Evolutionary conservation across 805 yeast genomes (phyloP), one percentile per base, ranked within the genome.

Genomic region (Starmerella vaccinii): DNA sequence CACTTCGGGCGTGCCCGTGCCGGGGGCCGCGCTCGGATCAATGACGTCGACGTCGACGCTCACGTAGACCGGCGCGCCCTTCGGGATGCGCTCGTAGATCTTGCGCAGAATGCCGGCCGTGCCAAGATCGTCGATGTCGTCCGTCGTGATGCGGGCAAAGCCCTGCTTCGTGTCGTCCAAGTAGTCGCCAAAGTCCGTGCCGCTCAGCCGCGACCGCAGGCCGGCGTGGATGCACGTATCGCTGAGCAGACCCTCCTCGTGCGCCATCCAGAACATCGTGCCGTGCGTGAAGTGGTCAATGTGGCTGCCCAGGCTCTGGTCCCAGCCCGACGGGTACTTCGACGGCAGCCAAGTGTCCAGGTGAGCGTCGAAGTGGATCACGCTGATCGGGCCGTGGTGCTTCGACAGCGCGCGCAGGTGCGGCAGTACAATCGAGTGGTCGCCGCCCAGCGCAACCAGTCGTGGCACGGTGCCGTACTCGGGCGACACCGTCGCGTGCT

Each of bases 311-410:
- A 52, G 52, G 29, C 48, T 51, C 26, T 42, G 48, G 75, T 53
- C 76, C 92, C 55, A 79, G 64, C 90, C 88, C 76, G 78, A 68
- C 22, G 92, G 90, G 61, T 83, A 84, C 61, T 81, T 81, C 47
- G 75, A 71, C 10, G 94, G 92, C 37, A 78, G 68, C 95, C 95
- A 85, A 5, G 94, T 84, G 64, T 85, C 94, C 57, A 84, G 72
- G 67, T 84, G 94, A 13, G 92, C 90, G 62, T 85, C 95, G 58
- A 85, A 83, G 65, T 85, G 95, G 50, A 85, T 76, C 33, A 85
- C 79, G 21, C 85, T 78, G 46, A 85, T 66, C 18, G 78, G 78
- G 1, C 90, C 92, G 60, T 84, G 76, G 19, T 75, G 60, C 47
- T 76, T 68, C 53, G 76, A 63, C 50, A 82, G 70, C 0, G 85